Conservation (phyloP, 352 stramenopile species). For the Globisporangium ultimum region DNA sequence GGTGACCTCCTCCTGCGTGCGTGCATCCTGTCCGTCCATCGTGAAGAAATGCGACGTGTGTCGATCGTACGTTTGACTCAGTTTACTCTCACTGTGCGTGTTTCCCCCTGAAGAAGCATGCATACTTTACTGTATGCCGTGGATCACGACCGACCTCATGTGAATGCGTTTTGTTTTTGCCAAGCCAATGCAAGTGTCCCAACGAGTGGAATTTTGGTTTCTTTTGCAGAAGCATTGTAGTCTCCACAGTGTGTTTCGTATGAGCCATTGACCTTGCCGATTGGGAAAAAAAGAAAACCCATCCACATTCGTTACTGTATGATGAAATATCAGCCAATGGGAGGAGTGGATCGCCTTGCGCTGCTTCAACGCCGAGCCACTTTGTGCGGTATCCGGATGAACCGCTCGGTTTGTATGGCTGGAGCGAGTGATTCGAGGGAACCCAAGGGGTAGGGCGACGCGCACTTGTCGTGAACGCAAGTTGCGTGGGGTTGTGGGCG, state of each 20-base stretch:
- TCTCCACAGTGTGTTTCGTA: background rate
- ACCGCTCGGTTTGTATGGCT: background rate
- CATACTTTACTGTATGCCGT: background rate
- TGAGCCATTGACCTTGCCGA: background rate
- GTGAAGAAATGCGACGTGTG: background rate
- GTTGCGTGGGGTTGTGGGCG: background rate
- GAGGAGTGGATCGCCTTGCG: background rate
- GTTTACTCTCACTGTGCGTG: background rate
- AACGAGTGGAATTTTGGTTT: background rate
- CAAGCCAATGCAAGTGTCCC: background rate
- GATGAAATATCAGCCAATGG: background rate
- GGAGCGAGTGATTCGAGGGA: background rate
- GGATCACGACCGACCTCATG: background rate
- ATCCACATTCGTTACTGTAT: background rate
- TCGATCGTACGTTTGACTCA: background rate
- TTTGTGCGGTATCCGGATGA: background rate
- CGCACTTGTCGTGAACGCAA: background rate
- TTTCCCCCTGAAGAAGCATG: background rate
- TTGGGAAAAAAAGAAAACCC: background rate
- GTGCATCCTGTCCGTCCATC: background rate
- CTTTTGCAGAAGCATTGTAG: background rate
- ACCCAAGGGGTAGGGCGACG: background rate
- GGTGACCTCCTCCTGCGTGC: background rate
- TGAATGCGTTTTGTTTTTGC: too few species aligned
- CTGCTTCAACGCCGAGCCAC: background rate